Conservation (phyloP, 1,139 yeast species). For the Yamadazyma conglobata region DNA sequence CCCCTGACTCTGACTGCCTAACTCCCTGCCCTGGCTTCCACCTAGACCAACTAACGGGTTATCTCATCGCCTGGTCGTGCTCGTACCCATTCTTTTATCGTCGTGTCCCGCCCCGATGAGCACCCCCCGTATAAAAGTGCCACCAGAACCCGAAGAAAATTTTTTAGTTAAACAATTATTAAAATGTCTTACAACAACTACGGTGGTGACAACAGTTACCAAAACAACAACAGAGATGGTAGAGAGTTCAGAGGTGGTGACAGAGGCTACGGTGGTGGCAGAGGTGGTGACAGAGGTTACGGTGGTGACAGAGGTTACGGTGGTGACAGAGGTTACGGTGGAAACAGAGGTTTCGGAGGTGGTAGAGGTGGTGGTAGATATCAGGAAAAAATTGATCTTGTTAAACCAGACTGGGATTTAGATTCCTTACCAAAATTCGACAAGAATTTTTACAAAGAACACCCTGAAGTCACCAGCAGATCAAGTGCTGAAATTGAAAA, state of each 20-base stretch:
- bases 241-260: slow-evolving; percentile 8
- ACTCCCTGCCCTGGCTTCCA: too few species aligned
- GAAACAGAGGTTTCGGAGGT: slow-evolving; percentile 9
- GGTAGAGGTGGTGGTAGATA: slow-evolving; percentile 32
- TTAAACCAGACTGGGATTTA: slow-evolving; percentile 77
- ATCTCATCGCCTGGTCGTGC: too few species aligned
- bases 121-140: too few species aligned
- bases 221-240: slow-evolving; percentile 8
- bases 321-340: slow-evolving; percentile 11
- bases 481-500: slow-evolving; percentile 64
- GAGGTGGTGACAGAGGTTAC: slow-evolving; percentile 21
- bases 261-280: slow-evolving; percentile 11
- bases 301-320: slow-evolving; percentile 19
- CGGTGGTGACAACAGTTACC: slow-evolving; percentile 9
- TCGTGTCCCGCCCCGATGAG: too few species aligned
- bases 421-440: slow-evolving; percentile 82
- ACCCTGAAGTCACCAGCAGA: slow-evolving; percentile 72
- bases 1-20: too few species aligned
- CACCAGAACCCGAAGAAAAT: too few species aligned
- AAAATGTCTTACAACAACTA: slow-evolving; percentile 14
- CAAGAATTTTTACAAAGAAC: slow-evolving; percentile 90
- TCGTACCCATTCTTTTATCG: too few species aligned
- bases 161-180: slow-evolving; percentile 1
- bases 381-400: slow-evolving; percentile 52
- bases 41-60: too few species aligned